These are phyloP conservation scores for Ophiostoma ulmi DNA, from an alignment of 2,329 filamentous ascomycete genomes.

Conservation along the genomic window DNA sequence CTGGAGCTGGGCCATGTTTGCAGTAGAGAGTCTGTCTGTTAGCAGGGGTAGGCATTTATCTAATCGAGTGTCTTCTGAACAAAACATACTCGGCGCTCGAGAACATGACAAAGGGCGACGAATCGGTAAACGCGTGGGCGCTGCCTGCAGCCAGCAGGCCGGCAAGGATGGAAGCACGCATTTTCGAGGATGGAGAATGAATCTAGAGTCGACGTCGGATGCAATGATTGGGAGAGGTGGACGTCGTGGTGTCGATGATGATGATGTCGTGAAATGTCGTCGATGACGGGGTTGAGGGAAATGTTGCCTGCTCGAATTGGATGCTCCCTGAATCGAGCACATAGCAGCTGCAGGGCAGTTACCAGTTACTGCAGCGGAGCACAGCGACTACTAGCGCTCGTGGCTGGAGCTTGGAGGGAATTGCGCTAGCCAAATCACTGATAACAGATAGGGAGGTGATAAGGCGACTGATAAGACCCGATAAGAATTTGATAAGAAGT, in stretches of 20 bases:
- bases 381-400: neutral
- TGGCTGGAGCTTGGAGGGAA: conserved; percentile 12
- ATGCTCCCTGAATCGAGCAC: conserved; percentile 9
- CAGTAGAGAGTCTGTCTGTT: conserved; percentile 32
- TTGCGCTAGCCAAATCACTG: conserved; percentile 11
- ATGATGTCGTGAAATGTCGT: conserved; percentile 2
- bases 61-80: neutral
- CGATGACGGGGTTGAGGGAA: conserved; percentile 20
- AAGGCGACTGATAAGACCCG: neutral
- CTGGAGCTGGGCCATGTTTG: conserved; percentile 44
- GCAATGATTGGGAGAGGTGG: neutral
- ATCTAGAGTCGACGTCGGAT: neutral
- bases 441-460: neutral
- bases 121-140: conserved; percentile 72
- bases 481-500: conserved; percentile 8
- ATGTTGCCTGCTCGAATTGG: conserved; percentile 10
- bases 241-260: conserved; percentile 8
- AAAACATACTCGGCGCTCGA: conserved; percentile 71
- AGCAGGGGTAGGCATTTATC: conserved; percentile 24
- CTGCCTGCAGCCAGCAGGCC: conserved; percentile 52
- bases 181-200: conserved; percentile 31
- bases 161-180: conserved; percentile 52
- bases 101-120: conserved; percentile 83
- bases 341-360: neutral
- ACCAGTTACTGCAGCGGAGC: neutral